phyloP scores from a whole-genome alignment of 441 rosid genomes.

The Aquilaria agallochum region DNA sequence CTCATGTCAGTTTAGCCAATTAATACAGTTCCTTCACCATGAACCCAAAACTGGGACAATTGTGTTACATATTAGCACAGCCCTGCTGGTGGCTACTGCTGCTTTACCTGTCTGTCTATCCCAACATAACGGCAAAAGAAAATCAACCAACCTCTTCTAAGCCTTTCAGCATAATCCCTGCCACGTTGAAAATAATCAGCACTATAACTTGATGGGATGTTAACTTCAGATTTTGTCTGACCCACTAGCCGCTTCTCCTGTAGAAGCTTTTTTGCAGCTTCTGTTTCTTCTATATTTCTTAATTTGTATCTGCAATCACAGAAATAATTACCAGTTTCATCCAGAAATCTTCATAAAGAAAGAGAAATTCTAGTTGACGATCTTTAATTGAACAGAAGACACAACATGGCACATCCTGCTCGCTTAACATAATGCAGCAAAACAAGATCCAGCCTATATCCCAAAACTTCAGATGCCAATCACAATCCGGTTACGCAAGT shows the following conservation, averaged over 20 bases:
- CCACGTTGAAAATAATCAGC: constrained; percentile 96
- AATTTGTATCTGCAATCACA: constrained; percentile 63
- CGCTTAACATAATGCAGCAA: constrained; percentile 2
- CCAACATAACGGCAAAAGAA: background rate
- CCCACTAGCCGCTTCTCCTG: constrained; percentile 89
- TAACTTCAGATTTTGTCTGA: constrained; percentile 59
- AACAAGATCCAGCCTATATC: background rate
- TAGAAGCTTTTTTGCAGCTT: constrained; percentile 94
- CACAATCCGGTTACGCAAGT: background rate
- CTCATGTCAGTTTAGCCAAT: no score
- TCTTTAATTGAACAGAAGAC: background rate
- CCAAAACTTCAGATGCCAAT: constrained; percentile 4
- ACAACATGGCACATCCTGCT: background rate
- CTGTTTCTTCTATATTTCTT: constrained; percentile 94
- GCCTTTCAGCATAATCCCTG: constrained; percentile 89
- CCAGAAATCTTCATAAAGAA: background rate
- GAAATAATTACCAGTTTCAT: constrained; percentile 10
- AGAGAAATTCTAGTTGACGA: background rate
- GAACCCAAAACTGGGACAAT: background rate
- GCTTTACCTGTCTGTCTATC: background rate
- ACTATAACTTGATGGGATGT: constrained; percentile 87
- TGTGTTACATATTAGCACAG: background rate
- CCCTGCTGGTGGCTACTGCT: no score
- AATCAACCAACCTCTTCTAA: constrained; percentile 65
- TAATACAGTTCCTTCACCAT: no score